Evolutionary conservation across 441 rosid species (phyloP).

Genomic region (Jatropha multifida): DNA sequence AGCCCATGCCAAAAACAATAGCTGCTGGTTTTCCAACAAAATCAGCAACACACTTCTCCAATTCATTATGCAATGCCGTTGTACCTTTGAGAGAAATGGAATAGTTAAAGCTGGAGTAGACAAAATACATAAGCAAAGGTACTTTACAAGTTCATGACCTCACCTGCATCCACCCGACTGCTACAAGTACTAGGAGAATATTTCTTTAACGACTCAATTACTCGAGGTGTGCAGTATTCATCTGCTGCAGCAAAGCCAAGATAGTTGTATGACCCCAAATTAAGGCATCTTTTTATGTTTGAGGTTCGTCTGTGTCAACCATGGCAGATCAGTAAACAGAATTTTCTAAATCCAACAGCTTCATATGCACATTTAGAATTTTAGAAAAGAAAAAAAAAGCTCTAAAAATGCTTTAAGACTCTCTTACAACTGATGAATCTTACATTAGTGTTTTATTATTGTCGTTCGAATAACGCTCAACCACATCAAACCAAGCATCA

Average conservation of each 20-base stretch:
- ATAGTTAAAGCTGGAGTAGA: neutral
- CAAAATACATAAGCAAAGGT: neutral
- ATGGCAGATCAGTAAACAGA: constrained; percentile 14
- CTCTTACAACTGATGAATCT: constrained; percentile 16
- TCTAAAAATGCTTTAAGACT: neutral
- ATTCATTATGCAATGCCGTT: constrained; percentile 52
- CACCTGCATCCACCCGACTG: constrained; percentile 79
- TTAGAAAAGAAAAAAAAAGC: neutral
- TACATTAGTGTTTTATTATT: constrained; percentile 82
- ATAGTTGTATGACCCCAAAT: constrained; percentile 89
- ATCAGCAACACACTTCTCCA: constrained; percentile 68
- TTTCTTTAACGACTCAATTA: constrained; percentile 59
- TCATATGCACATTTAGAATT: neutral
- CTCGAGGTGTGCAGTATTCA: constrained; percentile 92
- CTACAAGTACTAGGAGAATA: constrained; percentile 82
- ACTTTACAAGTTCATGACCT: neutral
- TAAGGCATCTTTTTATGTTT: constrained; percentile 63
- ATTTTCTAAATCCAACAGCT: neutral
- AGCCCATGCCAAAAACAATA: constrained; percentile 87
- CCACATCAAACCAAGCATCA: constrained; percentile 85
- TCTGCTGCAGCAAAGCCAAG: constrained; percentile 91
- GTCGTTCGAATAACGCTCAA: constrained; percentile 81
- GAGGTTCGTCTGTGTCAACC: constrained; percentile 56
- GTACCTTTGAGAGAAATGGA: constrained; percentile 46
- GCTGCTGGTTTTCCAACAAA: constrained; percentile 90